Percentiles rank a stretch among this genome's conserved stretches.
phyloP scores from a whole-genome alignment of 371 early-diverging fungal genomes.

The Synchytrium microbalum region DNA sequence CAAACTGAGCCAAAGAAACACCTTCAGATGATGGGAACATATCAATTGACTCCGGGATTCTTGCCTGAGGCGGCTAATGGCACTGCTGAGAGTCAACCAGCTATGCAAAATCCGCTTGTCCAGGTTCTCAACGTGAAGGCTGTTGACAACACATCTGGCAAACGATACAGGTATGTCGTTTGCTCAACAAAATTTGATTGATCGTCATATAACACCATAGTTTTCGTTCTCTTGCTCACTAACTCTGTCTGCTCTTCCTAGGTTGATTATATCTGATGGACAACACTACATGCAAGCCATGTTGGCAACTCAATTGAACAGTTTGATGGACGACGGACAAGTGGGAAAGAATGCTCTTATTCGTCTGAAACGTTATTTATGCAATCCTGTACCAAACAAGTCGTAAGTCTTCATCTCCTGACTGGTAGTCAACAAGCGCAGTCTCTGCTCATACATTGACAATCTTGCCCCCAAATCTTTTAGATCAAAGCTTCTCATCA shows the following conservation, averaged over 20 bases:
- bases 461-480: background rate
- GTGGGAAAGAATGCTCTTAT: conserved; percentile 48
- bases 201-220: background rate
- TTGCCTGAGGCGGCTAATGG: conserved; percentile 12
- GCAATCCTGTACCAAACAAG: conserved; percentile 48
- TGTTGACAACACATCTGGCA: conserved; percentile 24
- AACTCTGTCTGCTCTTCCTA: conserved; percentile 12
- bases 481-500: conserved; percentile 44
- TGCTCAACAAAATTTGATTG: background rate
- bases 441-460: background rate
- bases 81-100: conserved; percentile 13
- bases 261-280: conserved; percentile 66
- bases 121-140: conserved; percentile 61
- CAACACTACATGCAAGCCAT: conserved; percentile 57
- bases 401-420: conserved; percentile 31
- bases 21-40: background rate
- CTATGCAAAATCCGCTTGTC: conserved; percentile 32
- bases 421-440: background rate
- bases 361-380: conserved; percentile 38
- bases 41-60: background rate
- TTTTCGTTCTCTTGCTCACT: background rate
- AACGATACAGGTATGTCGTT: conserved; percentile 48
- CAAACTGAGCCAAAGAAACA: no score
- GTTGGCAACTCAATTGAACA: conserved; percentile 52
- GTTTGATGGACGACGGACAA: conserved; percentile 35